Evolutionary conservation across 129 eudicot genomes (phyloP).

Genomic region (Lactuca sativa): DNA sequence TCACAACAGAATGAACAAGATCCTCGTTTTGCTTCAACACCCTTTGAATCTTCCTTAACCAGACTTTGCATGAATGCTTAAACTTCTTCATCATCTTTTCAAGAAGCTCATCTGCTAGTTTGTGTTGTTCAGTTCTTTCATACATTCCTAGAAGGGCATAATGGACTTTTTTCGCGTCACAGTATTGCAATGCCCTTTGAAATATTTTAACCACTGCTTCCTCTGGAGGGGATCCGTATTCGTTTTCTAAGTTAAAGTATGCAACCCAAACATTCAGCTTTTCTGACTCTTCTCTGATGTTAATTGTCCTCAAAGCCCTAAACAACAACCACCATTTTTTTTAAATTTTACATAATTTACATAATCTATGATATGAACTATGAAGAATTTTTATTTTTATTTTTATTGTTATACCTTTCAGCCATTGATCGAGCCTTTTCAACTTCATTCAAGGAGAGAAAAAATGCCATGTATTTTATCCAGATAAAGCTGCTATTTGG

Average conservation of each 20-base stretch:
- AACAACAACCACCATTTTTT: not conserved
- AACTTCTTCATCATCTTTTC: conserved; percentile 77
- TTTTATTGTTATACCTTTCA: conserved; percentile 52
- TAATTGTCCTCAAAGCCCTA: conserved; percentile 92
- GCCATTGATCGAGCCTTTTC: conserved; percentile 89
- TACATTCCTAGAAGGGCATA: conserved; percentile 78
- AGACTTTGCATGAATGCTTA: conserved; percentile 85
- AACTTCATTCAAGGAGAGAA: conserved; percentile 65
- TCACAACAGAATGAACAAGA: conserved; percentile 52
- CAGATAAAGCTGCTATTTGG: conserved; percentile 92
- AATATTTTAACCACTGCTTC: conserved; percentile 72
- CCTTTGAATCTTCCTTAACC: conserved; percentile 75
- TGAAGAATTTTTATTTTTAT: no score
- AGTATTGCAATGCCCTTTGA: conserved; percentile 81
- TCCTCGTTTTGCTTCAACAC: conserved; percentile 66
- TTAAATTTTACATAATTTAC: no score
- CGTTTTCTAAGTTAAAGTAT: conserved; percentile 86
- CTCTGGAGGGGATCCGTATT: conserved; percentile 87
- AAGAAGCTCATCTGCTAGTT: conserved; percentile 72
- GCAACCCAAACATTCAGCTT: conserved; percentile 91
- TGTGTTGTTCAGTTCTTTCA: conserved; percentile 71
- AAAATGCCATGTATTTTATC: conserved; percentile 83
- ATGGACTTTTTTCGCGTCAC: conserved; percentile 86
- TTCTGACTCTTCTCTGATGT: conserved; percentile 80
- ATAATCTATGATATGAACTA: no score